Percentiles rank a stretch among this genome's conserved stretches.
These are phyloP conservation scores for Hamigera avellanea DNA, from an alignment of 495 filamentous ascomycete genomes.

Conservation along the genomic window DNA sequence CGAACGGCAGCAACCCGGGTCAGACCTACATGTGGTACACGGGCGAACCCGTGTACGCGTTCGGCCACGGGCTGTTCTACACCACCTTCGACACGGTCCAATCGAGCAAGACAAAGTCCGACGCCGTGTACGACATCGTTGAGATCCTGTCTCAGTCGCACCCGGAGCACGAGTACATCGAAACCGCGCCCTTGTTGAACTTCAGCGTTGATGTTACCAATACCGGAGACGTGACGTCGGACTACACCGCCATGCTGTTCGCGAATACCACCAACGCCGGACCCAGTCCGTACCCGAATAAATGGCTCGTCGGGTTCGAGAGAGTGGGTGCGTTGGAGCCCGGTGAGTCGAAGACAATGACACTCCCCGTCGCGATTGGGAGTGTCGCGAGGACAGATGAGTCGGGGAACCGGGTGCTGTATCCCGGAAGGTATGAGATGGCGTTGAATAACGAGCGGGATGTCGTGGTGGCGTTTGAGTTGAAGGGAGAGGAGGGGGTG, in stretches of 20 bases:
- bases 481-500: slow-evolving; percentile 19
- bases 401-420: slow-evolving; percentile 47
- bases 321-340: slow-evolving; percentile 36
- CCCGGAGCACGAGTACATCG: slow-evolving; percentile 12
- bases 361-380: slow-evolving; percentile 43
- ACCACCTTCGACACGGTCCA: slow-evolving; percentile 32
- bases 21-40: slow-evolving; percentile 55
- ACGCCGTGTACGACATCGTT: slow-evolving; percentile 15
- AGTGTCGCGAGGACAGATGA: slow-evolving; percentile 46
- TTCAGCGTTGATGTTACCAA: slow-evolving; percentile 36
- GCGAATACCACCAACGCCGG: slow-evolving; percentile 40
- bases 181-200: slow-evolving; percentile 33
- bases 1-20: slow-evolving; percentile 29
- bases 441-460: slow-evolving; percentile 38
- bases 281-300: slow-evolving; percentile 49
- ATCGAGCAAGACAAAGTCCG: neutral
- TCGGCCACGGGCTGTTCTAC: slow-evolving; percentile 45
- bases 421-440: slow-evolving; percentile 53
- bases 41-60: slow-evolving; percentile 38
- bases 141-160: slow-evolving; percentile 16
- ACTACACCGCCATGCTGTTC: slow-evolving; percentile 50
- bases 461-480: slow-evolving; percentile 15
- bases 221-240: slow-evolving; percentile 40
- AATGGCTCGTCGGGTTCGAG: slow-evolving; percentile 49
- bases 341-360: slow-evolving; percentile 20